Percentiles rank a stretch among this genome's conserved stretches.
Conservation (phyloP, 495 filamentous ascomycete species). For the Hypoxylon intermedium region DNA sequence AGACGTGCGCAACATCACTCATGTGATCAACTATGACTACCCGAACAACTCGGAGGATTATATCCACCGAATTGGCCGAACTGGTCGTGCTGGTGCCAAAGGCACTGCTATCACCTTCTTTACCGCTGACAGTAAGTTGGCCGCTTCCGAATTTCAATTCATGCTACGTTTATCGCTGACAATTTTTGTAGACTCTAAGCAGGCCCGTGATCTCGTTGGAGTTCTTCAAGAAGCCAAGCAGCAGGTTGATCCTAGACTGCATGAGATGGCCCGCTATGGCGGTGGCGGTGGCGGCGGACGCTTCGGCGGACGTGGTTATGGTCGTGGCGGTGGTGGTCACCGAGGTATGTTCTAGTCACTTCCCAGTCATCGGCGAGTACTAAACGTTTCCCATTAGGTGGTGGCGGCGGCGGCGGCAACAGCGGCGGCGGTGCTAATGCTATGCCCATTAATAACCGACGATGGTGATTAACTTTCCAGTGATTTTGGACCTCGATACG, state of each 20-base stretch:
- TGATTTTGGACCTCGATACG: too few relatives aligned
- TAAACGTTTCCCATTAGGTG: conserved; percentile 29
- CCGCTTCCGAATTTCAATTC: conserved; percentile 1
- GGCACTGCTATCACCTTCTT: conserved; percentile 96
- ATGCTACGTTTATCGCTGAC: conserved; percentile 42
- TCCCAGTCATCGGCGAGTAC: conserved; percentile 3
- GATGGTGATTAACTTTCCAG: conserved; percentile 49
- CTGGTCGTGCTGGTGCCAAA: conserved; percentile 90
- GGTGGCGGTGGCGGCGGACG: conserved; percentile 83
- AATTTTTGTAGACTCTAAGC: conserved; percentile 77
- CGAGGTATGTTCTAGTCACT: conserved; percentile 53
- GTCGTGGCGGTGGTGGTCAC: conserved; percentile 67
- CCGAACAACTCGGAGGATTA: conserved; percentile 99
- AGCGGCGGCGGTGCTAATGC: conserved; percentile 52
- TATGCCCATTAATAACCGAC: conserved; percentile 54
- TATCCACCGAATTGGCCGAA: conserved; percentile 97
- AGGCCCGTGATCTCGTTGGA: conserved; percentile 91
- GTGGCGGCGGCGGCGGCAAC: conserved; percentile 24
- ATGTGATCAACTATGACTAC: conserved; percentile 99
- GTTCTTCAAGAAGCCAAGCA: conserved; percentile 97
- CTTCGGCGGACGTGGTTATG: conserved; percentile 63
- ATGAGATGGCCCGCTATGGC: conserved; percentile 93
- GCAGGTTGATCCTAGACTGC: conserved; percentile 93
- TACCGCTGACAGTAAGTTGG: conserved; percentile 92
- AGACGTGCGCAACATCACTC: conserved; percentile 99